Evolutionary conservation across 2,329 filamentous ascomycete genomes (phyloP).

Genomic region (Dothistroma pini): DNA sequence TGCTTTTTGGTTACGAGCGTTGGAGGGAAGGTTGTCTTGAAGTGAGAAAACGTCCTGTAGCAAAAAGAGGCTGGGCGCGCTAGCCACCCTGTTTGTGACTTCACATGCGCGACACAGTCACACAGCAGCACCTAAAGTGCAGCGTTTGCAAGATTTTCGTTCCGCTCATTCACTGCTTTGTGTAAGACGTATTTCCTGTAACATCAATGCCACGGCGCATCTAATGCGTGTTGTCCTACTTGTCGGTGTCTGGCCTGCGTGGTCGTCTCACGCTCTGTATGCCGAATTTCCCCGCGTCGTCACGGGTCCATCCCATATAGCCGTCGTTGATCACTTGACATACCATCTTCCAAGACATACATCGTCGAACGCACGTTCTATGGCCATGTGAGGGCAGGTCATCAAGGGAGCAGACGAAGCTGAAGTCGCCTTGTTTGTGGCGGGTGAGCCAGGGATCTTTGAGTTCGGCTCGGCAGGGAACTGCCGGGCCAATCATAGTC

Average conservation of each 20-base stretch:
- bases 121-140: neutral
- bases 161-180: neutral
- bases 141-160: neutral
- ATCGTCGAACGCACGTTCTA: neutral
- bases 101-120: neutral
- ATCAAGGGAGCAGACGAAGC: neutral
- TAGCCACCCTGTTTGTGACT: neutral
- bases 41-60: constrained; percentile 6
- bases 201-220: neutral
- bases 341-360: neutral
- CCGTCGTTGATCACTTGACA: neutral
- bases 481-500: neutral
- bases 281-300: neutral
- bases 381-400: neutral
- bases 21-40: neutral
- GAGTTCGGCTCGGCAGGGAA: neutral
- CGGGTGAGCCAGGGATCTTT: neutral
- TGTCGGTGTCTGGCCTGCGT: neutral
- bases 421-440: neutral
- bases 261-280: neutral
- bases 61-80: neutral
- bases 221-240: neutral
- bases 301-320: neutral
- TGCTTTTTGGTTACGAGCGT: neutral
- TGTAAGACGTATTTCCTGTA: neutral